Conservation (phyloP, 345 rosid species). For the Luvunga scandens region DNA sequence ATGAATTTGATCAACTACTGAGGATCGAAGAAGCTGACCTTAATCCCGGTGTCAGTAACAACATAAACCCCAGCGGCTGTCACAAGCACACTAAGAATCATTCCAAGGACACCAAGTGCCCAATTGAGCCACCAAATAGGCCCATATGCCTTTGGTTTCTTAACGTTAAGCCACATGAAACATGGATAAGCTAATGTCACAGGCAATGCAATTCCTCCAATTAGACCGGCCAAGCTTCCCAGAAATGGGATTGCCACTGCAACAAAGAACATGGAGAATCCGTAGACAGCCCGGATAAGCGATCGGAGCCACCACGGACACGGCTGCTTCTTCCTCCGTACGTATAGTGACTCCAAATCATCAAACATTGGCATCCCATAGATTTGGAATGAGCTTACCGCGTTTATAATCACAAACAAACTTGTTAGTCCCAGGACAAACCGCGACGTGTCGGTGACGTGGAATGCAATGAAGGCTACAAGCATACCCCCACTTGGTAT, state of each 20-base stretch:
- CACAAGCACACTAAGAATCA: slow-evolving; percentile 41
- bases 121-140: slow-evolving; percentile 54
- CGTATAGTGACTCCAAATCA: slow-evolving; percentile 44
- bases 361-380: slow-evolving; percentile 67
- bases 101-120: slow-evolving; percentile 52
- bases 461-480: slow-evolving; percentile 39
- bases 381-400: slow-evolving; percentile 62
- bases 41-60: slow-evolving; percentile 43
- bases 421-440: slow-evolving; percentile 42
- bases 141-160: slow-evolving; percentile 38
- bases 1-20: neutral
- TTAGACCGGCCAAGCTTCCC: slow-evolving; percentile 50
- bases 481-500: slow-evolving; percentile 65
- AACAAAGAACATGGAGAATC: slow-evolving; percentile 38
- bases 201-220: slow-evolving; percentile 60
- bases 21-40: slow-evolving; percentile 62
- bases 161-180: slow-evolving; percentile 69
- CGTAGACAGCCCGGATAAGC: slow-evolving; percentile 36
- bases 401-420: slow-evolving; percentile 48
- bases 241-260: slow-evolving; percentile 60
- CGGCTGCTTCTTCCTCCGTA: slow-evolving; percentile 35
- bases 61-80: slow-evolving; percentile 46
- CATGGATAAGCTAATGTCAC: slow-evolving; percentile 64
- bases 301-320: slow-evolving; percentile 53
- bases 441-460: slow-evolving; percentile 30